These are phyloP conservation scores for Hypoxylon sp. DNA, from an alignment of 2,329 filamentous ascomycete species.

Conservation along the genomic window DNA sequence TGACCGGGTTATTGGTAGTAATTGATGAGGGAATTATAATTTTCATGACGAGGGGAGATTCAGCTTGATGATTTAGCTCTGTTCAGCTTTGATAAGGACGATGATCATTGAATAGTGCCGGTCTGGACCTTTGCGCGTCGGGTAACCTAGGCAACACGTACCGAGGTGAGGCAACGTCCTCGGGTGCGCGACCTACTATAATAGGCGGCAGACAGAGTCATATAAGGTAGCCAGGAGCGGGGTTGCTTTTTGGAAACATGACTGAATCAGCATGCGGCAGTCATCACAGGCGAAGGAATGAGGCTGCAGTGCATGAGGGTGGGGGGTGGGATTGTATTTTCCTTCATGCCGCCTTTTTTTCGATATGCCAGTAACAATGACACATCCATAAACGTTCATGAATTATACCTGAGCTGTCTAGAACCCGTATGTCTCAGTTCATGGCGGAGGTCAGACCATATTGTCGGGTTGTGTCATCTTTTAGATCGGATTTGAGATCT, in stretches of 20 bases:
- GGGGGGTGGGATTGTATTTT: slow-evolving; percentile 38
- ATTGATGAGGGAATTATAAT: slow-evolving; percentile 19
- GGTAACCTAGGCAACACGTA: background rate
- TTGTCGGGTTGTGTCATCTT: slow-evolving; percentile 1
- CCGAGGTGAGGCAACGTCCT: background rate
- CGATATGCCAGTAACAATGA: slow-evolving; percentile 22
- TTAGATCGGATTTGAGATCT: background rate
- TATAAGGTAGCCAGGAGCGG: slow-evolving; percentile 21
- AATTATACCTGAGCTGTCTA: slow-evolving; percentile 2
- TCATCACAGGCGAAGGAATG: slow-evolving; percentile 22
- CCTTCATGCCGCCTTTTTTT: slow-evolving; percentile 19
- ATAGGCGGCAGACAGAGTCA: slow-evolving; percentile 16
- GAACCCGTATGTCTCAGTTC: slow-evolving; percentile 6
- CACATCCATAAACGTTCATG: slow-evolving; percentile 8
- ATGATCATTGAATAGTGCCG: background rate
- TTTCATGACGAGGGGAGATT: background rate
- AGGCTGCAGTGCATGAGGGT: slow-evolving; percentile 26
- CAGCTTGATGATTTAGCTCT: slow-evolving; percentile 12
- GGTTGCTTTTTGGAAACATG: slow-evolving; percentile 21
- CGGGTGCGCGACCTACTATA: slow-evolving; percentile 19
- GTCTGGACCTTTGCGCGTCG: background rate
- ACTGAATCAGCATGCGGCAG: slow-evolving; percentile 34
- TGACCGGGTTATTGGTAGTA: slow-evolving; percentile 4
- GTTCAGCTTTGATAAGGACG: slow-evolving; percentile 12
- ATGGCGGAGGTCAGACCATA: background rate